Evolutionary conservation across 2,329 filamentous ascomycete genomes (phyloP).

Genomic region (Ceratocystis destructans): DNA sequence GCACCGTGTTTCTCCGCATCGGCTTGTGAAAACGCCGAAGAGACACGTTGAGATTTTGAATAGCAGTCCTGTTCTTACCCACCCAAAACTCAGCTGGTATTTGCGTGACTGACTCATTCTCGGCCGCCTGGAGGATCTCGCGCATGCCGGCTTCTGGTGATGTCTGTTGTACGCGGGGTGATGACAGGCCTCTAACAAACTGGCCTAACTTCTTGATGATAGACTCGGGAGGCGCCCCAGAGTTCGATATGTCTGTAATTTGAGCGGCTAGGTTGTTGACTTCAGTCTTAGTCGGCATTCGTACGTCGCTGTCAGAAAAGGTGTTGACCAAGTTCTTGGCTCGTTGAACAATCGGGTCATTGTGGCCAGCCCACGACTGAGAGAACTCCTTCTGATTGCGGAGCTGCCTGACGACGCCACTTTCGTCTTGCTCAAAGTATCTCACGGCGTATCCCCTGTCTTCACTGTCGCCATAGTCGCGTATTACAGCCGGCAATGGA

Average conservation of each 20-base stretch:
- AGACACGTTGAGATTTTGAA: conserved; percentile 15
- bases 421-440: conserved; percentile 33
- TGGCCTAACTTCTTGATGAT: conserved; percentile 16
- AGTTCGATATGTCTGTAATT: conserved; percentile 11
- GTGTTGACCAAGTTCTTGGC: conserved; percentile 14
- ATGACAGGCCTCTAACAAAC: conserved; percentile 16
- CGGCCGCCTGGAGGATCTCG: conserved; percentile 16
- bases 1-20: conserved; percentile 10
- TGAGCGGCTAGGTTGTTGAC: conserved; percentile 22
- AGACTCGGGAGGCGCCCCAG: conserved; percentile 11
- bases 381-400: conserved; percentile 30
- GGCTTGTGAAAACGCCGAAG: conserved; percentile 19
- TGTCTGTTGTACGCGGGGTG: conserved; percentile 11
- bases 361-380: conserved; percentile 27
- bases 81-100: conserved; percentile 8
- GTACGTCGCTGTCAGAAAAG: conserved; percentile 17
- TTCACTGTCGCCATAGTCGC: conserved; percentile 14
- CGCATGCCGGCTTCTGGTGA: background rate
- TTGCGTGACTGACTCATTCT: conserved; percentile 14
- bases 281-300: conserved; percentile 21
- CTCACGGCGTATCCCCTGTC: conserved; percentile 17
- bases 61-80: background rate
- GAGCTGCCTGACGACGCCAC: conserved; percentile 27
- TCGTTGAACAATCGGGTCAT: conserved; percentile 21
- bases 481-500: conserved; percentile 18